A percentile compares a stretch with the other conserved stretches of the same genome.
phyloP scores from a whole-genome alignment of 1,139 yeast species.

The Tardiomyces depauwii region DNA sequence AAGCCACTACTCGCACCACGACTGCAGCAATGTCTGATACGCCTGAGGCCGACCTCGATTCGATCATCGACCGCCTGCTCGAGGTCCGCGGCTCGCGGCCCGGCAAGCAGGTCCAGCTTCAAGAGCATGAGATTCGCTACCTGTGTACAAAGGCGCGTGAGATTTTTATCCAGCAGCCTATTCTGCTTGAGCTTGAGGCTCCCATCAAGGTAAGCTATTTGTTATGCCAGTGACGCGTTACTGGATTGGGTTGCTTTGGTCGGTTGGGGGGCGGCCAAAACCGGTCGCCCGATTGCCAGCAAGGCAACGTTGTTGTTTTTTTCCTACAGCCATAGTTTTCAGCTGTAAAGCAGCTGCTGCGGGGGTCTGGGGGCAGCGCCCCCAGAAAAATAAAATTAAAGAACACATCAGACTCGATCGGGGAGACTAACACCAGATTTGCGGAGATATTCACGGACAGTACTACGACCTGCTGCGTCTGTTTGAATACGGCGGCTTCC shows the following conservation, averaged over 20 bases:
- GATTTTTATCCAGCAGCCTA: conserved; percentile 51
- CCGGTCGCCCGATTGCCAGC: no score
- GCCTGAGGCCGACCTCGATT: conserved; percentile 92
- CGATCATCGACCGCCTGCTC: conserved; percentile 89
- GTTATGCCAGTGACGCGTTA: no score
- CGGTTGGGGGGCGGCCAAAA: no score
- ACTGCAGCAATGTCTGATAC: conserved; percentile 37
- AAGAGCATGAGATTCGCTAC: conserved; percentile 75
- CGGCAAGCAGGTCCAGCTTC: conserved; percentile 86
- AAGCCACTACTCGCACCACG: no score
- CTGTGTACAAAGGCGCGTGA: conserved; percentile 65
- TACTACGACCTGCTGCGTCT: conserved; percentile 79
- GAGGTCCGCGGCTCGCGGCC: conserved; percentile 98
- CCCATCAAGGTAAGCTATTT: conserved; percentile 36
- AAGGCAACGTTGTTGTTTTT: no score
- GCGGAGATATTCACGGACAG: conserved; percentile 96
- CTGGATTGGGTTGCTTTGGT: no score
- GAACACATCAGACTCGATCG: no score
- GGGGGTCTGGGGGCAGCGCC: no score
- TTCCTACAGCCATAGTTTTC: no score
- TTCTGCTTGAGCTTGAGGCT: conserved; percentile 63
- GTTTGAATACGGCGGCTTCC: conserved; percentile 64
- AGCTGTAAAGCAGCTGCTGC: no score
- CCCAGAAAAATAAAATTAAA: no score
- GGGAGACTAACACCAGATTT: background rate